phyloP scores from a whole-genome alignment of 345 rosid species.

The Hibiscus mutabilis region DNA sequence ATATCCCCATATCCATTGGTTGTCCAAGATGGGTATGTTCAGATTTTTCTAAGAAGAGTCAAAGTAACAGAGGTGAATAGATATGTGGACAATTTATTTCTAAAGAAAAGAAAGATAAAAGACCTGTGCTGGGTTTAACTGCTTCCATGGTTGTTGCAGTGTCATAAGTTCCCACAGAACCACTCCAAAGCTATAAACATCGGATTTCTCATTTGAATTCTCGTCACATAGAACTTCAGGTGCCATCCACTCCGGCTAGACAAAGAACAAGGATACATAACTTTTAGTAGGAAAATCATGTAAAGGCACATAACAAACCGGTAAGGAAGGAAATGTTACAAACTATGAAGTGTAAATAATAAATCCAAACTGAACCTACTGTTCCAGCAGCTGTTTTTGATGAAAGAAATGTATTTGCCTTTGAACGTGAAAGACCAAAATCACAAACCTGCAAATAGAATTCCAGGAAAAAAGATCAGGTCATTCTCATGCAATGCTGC shows the following conservation, averaged over 20 bases:
- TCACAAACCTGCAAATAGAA: slow-evolving; percentile 39
- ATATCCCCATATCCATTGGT: not conserved
- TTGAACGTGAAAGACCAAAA: slow-evolving; percentile 53
- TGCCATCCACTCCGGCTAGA: slow-evolving; percentile 62
- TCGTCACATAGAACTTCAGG: slow-evolving; percentile 54
- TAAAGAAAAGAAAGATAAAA: slow-evolving; percentile 12
- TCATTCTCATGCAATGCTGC: not conserved
- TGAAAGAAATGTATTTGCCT: slow-evolving; percentile 45
- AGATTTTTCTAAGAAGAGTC: not conserved
- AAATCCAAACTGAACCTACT: slow-evolving; percentile 27
- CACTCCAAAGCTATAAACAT: slow-evolving; percentile 53
- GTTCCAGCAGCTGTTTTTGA: slow-evolving; percentile 57
- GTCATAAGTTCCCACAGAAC: slow-evolving; percentile 53
- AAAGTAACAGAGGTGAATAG: not conserved
- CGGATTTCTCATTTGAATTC: slow-evolving; percentile 51
- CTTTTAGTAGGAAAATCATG: not conserved
- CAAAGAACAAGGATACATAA: slow-evolving; percentile 1
- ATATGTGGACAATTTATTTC: not conserved
- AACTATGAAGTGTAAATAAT: not conserved
- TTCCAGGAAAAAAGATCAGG: not conserved
- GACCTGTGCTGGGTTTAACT: slow-evolving; percentile 42
- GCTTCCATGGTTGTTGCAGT: slow-evolving; percentile 45
- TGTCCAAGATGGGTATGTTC: not conserved
- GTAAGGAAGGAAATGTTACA: not conserved
- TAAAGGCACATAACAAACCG: not conserved